Evolutionary conservation across 306 rosid species (phyloP).

Genomic region (Dalbergia oliveri): DNA sequence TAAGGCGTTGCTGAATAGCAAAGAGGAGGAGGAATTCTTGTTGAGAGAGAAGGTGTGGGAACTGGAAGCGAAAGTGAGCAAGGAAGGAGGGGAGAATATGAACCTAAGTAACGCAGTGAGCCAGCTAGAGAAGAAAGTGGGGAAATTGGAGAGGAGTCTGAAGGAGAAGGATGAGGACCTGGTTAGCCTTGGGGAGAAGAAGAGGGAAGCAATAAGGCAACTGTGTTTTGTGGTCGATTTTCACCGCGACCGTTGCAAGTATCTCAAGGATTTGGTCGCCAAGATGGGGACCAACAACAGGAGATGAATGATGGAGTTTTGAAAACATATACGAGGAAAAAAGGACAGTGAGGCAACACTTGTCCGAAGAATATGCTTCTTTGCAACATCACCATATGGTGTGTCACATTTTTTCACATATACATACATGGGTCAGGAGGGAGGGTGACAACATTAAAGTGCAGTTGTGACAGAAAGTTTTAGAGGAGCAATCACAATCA

Average conservation of each 20-base stretch:
- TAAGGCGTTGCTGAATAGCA: conserved; percentile 46
- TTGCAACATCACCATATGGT: background rate
- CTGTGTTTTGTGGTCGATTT: conserved; percentile 78
- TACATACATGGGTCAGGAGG: no score
- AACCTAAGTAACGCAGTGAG: conserved; percentile 55
- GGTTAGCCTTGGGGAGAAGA: conserved; percentile 65
- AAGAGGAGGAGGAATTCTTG: conserved; percentile 61
- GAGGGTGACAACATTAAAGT: background rate
- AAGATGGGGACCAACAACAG: conserved; percentile 36
- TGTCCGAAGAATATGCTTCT: background rate
- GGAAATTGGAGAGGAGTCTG: conserved; percentile 57
- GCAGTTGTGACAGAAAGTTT: background rate
- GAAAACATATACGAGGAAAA: no score
- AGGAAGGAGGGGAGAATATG: conserved; percentile 71
- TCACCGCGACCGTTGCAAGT: conserved; percentile 63
- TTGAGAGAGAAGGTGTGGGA: conserved; percentile 69
- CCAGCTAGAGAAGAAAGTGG: conserved; percentile 68
- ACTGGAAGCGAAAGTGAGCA: conserved; percentile 67
- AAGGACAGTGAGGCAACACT: background rate
- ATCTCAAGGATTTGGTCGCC: conserved; percentile 54
- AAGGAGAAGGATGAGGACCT: conserved; percentile 73
- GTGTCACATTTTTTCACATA: background rate
- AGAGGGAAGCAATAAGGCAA: conserved; percentile 85
- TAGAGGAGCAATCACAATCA: background rate
- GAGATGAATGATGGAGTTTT: background rate